Base-by-base conservation (phyloP, 2,329 filamentous ascomycete species). In the Aspergillus sp. region DNA sequence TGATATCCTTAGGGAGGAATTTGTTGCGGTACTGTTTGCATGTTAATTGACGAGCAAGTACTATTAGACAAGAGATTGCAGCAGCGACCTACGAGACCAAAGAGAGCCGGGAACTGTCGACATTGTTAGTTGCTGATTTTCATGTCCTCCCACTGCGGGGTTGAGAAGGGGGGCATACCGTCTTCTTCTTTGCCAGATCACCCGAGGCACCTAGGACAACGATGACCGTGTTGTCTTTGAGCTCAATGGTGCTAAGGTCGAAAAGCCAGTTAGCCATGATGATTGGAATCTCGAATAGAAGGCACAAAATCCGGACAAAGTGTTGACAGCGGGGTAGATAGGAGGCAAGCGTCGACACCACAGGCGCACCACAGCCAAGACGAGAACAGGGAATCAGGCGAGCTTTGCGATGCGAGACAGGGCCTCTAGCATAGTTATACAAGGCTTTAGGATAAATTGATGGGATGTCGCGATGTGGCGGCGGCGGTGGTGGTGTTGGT, bases 111-210 rank as follows among this genome's bases (percentile, higher is more conserved):
- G 75, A 94, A 98, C 87, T 95, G 57, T 42, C 10, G 26, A 12
- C n/a, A 32, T 19, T 48, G 36, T 19, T 46, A 26, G 42, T 27
- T 39, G 7, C 27, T 60, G 52, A 65, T 57, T 52, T 46, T 49
- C 27, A 41, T 46, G 48, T 46, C 41, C 35, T 39, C 36, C 42
- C 29, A 30, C 39, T 46, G 36, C 34, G 32, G 41, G 29, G 30
- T 28, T 39, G 27, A 32, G 36, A 19, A 27, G 41, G 28, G 41
- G 46, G 39, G 68, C 82, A 68, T 73, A 94, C 89, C 41, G 93
- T 98, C 84, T 98, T 98, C 85, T 98, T 98, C 81, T 98, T 98
- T 44, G 93, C 93, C 58, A 98, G 76, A 78, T 98, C 93, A 63
- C 93, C 93, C 45, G 93, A 98, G 56, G 93, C 93, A 64, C 93